phyloP scores from a whole-genome alignment of 164 flowering plant genomes.

The Malania oleifera region DNA sequence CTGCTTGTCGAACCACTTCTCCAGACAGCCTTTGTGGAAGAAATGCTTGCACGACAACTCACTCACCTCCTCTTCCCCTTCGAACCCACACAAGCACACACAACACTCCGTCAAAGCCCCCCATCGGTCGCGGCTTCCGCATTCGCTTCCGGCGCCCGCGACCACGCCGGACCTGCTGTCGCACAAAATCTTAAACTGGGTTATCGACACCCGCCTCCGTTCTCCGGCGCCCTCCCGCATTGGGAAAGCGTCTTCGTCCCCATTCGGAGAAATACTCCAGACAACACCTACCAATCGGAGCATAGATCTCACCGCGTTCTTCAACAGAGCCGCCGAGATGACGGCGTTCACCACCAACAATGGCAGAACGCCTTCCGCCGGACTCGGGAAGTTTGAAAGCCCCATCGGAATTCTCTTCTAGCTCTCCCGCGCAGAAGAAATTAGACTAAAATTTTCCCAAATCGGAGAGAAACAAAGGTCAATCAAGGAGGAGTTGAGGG shows the following conservation, averaged over 20 bases:
- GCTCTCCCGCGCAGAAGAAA: neutral
- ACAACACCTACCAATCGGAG: conserved; percentile 30
- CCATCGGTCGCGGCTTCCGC: neutral
- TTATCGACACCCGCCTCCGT: conserved; percentile 27
- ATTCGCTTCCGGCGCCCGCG: neutral
- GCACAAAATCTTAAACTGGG: conserved; percentile 33
- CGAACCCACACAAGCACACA: conserved; percentile 58
- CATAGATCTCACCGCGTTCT: conserved; percentile 39
- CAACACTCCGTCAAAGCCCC: conserved; percentile 39
- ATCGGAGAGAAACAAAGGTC: too few relatives aligned
- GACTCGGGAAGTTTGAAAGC: conserved; percentile 44
- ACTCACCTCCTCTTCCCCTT: conserved; percentile 60
- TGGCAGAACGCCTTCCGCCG: conserved; percentile 58
- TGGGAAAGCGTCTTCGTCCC: conserved; percentile 14
- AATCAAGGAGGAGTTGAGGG: too few relatives aligned
- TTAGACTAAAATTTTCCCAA: too few relatives aligned
- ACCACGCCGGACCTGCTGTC: neutral
- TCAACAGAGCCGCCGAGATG: conserved; percentile 39
- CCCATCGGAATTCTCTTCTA: conserved; percentile 42
- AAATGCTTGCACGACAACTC: conserved; percentile 71
- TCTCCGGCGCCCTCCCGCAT: conserved; percentile 13
- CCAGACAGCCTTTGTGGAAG: conserved; percentile 65
- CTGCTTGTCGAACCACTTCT: conserved; percentile 58
- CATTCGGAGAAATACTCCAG: conserved; percentile 9
- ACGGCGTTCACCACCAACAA: conserved; percentile 57